These are phyloP conservation scores for Marasmius sp. DNA, from an alignment of 1,284 basidiomycete genomes.

Conservation along the genomic window DNA sequence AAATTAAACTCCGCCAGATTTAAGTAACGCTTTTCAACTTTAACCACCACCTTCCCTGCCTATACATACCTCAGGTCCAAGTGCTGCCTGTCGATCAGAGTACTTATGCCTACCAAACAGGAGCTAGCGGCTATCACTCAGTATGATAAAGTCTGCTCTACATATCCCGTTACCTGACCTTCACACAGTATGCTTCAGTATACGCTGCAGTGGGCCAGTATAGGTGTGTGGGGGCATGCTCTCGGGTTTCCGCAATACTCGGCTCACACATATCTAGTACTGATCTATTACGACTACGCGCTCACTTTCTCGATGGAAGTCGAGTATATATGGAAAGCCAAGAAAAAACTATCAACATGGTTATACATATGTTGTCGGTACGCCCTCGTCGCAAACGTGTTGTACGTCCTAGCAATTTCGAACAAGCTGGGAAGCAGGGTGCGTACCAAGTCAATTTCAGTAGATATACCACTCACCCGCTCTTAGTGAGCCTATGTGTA, in stretches of 20 bases:
- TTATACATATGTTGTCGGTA: conserved; percentile 39
- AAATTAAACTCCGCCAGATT: too few species aligned
- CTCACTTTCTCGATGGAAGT: conserved; percentile 34
- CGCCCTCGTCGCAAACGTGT: conserved; percentile 33
- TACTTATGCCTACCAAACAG: not conserved
- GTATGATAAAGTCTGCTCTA: not conserved
- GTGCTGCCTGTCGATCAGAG: too few species aligned
- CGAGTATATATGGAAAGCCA: conserved; percentile 33
- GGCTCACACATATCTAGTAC: conserved; percentile 16
- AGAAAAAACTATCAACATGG: conserved; percentile 30
- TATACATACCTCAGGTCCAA: too few species aligned
- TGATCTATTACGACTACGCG: conserved; percentile 33
- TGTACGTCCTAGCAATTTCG: conserved; percentile 31
- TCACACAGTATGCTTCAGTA: conserved; percentile 24
- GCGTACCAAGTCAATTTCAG: not conserved
- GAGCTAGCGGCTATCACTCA: conserved; percentile 3
- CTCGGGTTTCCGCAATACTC: not conserved
- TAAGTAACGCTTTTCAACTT: too few species aligned
- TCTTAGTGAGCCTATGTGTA: not conserved
- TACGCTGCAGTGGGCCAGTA: conserved; percentile 30
- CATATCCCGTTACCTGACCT: not conserved
- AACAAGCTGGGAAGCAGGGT: conserved; percentile 15
- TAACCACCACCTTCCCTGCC: too few species aligned
- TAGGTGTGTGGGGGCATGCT: conserved; percentile 18
- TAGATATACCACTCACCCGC: not conserved